phyloP scores from a whole-genome alignment of 768 basidiomycete species.

The Russula lepida region DNA sequence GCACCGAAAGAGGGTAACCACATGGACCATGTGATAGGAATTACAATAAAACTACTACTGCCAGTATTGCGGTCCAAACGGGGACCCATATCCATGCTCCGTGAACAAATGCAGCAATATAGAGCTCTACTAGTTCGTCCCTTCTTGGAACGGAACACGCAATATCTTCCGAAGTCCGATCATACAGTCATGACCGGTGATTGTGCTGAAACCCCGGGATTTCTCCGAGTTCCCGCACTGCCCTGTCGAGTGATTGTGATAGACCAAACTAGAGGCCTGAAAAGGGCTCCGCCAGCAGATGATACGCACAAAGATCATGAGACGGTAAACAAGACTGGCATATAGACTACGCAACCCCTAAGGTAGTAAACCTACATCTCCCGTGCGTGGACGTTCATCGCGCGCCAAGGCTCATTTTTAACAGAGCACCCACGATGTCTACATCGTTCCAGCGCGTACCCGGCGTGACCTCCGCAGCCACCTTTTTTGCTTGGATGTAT shows the following conservation, averaged over 20 bases:
- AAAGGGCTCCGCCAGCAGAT: not conserved
- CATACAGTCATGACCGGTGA: not conserved
- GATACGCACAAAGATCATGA: not conserved
- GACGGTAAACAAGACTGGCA: conserved; percentile 15
- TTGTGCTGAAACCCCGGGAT: not conserved
- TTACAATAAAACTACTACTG: no score
- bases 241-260: not conserved
- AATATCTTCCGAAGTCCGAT: not conserved
- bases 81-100: no score
- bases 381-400: not conserved
- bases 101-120: no score
- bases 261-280: not conserved
- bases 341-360: conserved; percentile 5
- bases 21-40: not conserved
- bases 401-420: conserved; percentile 66
- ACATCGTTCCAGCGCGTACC: conserved; percentile 69
- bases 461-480: conserved; percentile 36
- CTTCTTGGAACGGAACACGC: no score
- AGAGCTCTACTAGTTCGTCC: not conserved
- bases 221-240: not conserved
- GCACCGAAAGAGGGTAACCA: no score
- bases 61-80: no score
- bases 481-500: conserved; percentile 77
- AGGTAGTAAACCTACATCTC: conserved; percentile 3
- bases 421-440: conserved; percentile 75